Base-by-base conservation (phyloP, 148 eudicot species). In the Rhododendron griersonianum region DNA sequence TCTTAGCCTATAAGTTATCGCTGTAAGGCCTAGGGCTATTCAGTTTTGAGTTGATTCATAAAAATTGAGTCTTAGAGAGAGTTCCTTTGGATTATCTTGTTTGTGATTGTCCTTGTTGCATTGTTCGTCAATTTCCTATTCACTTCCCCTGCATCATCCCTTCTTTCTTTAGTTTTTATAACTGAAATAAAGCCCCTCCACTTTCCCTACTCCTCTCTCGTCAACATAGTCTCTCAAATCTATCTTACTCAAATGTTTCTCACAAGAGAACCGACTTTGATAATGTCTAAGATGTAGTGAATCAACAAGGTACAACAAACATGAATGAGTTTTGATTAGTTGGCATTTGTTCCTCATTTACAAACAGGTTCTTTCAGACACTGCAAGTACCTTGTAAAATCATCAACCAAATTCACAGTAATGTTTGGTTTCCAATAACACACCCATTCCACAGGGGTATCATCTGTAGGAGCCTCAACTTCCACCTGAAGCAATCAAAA, bases 371-470 rank as follows among this genome's bases (percentile, higher is more conserved):
- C 25, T 65, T 15, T 45, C 4, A 30, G n/a, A 30, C 47, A 16
- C 14, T 74, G 83, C 76, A n/a, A 73, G 71, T 87, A 95, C 99
- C 92, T 90, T 28, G 99, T 89, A 87, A 95, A 97, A 92, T 97
- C 99, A 91, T 97, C 99, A 84, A 95, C 90, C 93, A 97, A 84
- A 87, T 97, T 97, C 86, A 97, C 91, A 11, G 99, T 97, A 81
- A 97, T 86, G 89, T 97, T 97, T 83, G 98, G 98, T 88, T 94
- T 97, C 99, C 99, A 97, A 86, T 97, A 97, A 81, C 98, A 91
- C 53, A 92, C 87, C 98, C 98, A 97, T 86, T 91, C 98, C 87
- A 84, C 89, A 7, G 95, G 99, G 23, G 87, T 93, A 80, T 92
- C 96, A 83, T 93, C 99, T 88, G 94, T 92, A 75, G 86, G 55